Conservation (phyloP, 345 rosid genomes). For the Gossypium mustelinum region DNA sequence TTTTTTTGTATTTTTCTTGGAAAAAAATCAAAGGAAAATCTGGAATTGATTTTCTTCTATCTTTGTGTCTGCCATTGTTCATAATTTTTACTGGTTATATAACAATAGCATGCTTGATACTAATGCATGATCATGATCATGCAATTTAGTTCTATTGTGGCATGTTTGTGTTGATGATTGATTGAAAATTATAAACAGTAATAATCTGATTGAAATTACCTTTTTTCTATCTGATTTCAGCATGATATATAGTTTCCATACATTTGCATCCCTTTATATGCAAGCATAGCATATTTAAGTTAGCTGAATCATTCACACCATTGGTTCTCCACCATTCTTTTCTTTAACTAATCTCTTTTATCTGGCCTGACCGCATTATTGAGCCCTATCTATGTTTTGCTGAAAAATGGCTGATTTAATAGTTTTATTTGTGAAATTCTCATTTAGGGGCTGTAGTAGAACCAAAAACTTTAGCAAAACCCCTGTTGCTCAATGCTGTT, state of each 20-base stretch:
- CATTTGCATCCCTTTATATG: neutral
- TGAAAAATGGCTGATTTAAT: neutral
- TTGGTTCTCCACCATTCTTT: neutral
- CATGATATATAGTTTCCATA: neutral
- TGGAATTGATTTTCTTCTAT: too few relatives aligned
- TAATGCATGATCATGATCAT: too few relatives aligned
- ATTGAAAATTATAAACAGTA: neutral
- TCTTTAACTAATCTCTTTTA: neutral
- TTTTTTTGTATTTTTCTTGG: too few relatives aligned
- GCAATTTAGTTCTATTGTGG: neutral
- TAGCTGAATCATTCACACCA: neutral
- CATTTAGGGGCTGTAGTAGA: conserved; percentile 54
- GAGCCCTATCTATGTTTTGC: neutral
- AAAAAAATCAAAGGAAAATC: too few relatives aligned
- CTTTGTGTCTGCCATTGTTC: too few relatives aligned
- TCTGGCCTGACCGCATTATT: neutral
- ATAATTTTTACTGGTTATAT: too few relatives aligned
- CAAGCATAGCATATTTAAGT: neutral
- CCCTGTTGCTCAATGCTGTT: conserved; percentile 86
- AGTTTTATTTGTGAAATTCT: conserved; percentile 9
- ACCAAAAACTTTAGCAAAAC: conserved; percentile 47
- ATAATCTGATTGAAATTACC: neutral
- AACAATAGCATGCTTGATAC: too few relatives aligned
- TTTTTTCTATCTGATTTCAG: neutral
- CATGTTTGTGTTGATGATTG: neutral